Conservation (phyloP, 2,329 filamentous ascomycete species). For the Parastagonospora avenae region DNA sequence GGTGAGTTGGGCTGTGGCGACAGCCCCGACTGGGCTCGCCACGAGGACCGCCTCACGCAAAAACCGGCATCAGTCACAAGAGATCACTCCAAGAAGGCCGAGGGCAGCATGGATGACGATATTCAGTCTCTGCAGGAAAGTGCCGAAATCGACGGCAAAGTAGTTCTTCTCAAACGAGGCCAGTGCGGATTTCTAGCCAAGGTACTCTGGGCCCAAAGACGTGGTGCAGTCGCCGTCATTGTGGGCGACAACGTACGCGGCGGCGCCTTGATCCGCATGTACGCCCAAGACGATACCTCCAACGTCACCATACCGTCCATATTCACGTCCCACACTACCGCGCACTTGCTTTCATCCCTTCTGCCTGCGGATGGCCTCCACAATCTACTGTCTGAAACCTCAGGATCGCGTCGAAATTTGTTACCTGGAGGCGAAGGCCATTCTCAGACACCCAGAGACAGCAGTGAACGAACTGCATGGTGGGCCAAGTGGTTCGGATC, state of each 20-base stretch:
- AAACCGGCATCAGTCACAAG: too few relatives aligned
- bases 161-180: constrained; percentile 87
- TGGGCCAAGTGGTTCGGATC: constrained; percentile 30
- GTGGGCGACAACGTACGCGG: constrained; percentile 93
- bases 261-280: constrained; percentile 93
- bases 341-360: constrained; percentile 86
- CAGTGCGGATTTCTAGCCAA: constrained; percentile 97
- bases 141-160: constrained; percentile 90
- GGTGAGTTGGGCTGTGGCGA: constrained; percentile 94
- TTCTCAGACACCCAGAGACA: neutral
- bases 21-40: constrained; percentile 83
- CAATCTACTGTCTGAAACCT: constrained; percentile 56
- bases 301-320: constrained; percentile 93
- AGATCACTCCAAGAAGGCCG: constrained; percentile 60
- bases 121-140: constrained; percentile 90
- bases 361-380: constrained; percentile 65
- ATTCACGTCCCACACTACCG: constrained; percentile 94
- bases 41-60: constrained; percentile 4
- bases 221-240: constrained; percentile 87
- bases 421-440: constrained; percentile 38
- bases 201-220: constrained; percentile 92
- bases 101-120: constrained; percentile 53
- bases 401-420: constrained; percentile 49
- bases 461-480: constrained; percentile 28
- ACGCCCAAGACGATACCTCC: constrained; percentile 93